Evolutionary conservation across 441 rosid genomes (phyloP).

Genomic region (Pelargonium exstipulatum): DNA sequence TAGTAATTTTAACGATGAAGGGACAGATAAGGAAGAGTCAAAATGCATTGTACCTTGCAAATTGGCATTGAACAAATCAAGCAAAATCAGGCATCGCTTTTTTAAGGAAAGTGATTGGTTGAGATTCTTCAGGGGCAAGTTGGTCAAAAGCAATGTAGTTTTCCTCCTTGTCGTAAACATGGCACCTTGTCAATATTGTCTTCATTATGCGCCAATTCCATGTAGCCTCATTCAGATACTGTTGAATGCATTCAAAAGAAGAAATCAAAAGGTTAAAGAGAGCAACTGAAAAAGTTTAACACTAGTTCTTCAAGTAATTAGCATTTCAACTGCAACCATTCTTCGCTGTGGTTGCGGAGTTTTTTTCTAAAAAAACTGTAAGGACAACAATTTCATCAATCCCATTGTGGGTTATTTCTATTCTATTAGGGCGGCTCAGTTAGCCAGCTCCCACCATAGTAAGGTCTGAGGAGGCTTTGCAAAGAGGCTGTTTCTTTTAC

Average conservation of each 20-base stretch:
- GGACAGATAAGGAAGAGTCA: slow-evolving; percentile 18
- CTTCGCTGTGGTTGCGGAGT: no score
- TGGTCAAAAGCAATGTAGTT: slow-evolving; percentile 62
- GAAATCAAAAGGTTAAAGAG: background rate
- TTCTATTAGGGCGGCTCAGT: no score
- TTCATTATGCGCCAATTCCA: slow-evolving; percentile 95
- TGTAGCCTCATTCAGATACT: slow-evolving; percentile 74
- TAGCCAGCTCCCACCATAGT: no score
- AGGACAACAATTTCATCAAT: no score
- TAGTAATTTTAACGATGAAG: slow-evolving; percentile 12
- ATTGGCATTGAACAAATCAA: slow-evolving; percentile 22
- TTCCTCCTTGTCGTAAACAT: slow-evolving; percentile 57
- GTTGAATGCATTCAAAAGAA: slow-evolving; percentile 21
- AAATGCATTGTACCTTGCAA: slow-evolving; percentile 4
- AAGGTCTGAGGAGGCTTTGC: no score
- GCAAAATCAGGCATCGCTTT: slow-evolving; percentile 72
- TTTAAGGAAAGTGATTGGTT: slow-evolving; percentile 69
- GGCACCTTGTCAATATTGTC: slow-evolving; percentile 79
- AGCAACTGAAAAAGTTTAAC: background rate
- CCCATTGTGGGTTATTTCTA: no score
- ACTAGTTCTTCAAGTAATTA: background rate
- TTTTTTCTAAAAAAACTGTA: no score
- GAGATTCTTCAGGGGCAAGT: slow-evolving; percentile 60
- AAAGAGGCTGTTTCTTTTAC: no score
- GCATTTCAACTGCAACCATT: background rate